Evolutionary conservation across 2,329 filamentous ascomycete species (phyloP).

Genomic region (Apiospora pterosperma): DNA sequence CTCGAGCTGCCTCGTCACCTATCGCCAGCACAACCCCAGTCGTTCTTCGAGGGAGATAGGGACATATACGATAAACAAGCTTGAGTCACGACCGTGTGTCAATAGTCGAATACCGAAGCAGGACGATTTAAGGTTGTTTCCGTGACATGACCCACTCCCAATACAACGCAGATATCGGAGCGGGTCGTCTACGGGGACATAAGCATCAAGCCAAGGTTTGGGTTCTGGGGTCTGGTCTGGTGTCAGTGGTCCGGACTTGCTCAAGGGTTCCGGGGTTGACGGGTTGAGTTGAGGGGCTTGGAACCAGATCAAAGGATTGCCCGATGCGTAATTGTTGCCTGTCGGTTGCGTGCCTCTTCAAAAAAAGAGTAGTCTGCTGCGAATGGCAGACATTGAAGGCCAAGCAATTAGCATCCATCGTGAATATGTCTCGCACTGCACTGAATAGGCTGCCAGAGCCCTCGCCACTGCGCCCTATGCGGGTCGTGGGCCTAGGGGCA

Average conservation of each 20-base stretch:
- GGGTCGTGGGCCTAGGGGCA: neutral
- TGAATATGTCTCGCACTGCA: neutral
- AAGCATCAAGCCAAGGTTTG: neutral
- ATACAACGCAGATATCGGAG: neutral
- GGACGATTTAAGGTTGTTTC: neutral
- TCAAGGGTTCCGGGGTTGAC: too few species aligned
- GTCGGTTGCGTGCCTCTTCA: neutral
- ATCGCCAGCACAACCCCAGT: neutral
- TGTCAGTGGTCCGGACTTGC: neutral
- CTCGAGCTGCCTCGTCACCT: neutral
- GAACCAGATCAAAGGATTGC: neutral
- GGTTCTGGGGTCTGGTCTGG: neutral
- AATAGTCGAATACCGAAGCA: neutral
- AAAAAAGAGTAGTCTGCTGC: neutral
- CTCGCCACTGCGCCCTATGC: neutral
- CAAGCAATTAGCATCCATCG: neutral
- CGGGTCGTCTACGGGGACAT: neutral
- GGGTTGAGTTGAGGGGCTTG: neutral
- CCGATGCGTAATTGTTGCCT: neutral
- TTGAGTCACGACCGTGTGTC: neutral
- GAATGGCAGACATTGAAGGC: neutral
- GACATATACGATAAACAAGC: neutral
- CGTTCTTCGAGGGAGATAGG: neutral
- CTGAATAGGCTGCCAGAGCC: neutral
- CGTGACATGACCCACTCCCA: neutral